These are phyloP conservation scores for Aspergillus funiculosus DNA, from an alignment of 495 filamentous ascomycete genomes.

Conservation along the genomic window DNA sequence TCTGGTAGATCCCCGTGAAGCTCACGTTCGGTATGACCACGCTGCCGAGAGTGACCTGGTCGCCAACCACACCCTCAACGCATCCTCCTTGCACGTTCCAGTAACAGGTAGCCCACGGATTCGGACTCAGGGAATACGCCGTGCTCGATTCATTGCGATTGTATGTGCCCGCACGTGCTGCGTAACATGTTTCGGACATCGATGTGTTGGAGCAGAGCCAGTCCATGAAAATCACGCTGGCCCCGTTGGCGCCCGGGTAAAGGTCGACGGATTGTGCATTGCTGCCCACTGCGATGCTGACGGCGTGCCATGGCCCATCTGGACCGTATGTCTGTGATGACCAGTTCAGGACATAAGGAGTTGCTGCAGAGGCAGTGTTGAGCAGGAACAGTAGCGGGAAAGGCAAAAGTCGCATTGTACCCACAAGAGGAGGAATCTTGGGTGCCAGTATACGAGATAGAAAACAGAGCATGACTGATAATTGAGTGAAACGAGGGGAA, in stretches of 20 bases:
- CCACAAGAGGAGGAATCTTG: too few relatives aligned
- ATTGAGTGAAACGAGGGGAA: too few relatives aligned
- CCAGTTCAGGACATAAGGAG: constrained; percentile 13
- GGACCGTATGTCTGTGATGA: constrained; percentile 14
- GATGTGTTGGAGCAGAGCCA: constrained; percentile 13
- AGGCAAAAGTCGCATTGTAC: not conserved
- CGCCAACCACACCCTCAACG: constrained; percentile 3
- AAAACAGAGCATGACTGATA: too few relatives aligned
- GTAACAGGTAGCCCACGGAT: constrained; percentile 7
- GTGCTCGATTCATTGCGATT: constrained; percentile 5
- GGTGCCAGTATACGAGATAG: too few relatives aligned
- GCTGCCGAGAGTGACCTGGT: constrained; percentile 4
- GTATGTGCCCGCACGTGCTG: constrained; percentile 9
- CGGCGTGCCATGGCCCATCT: constrained; percentile 18
- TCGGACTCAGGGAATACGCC: not conserved
- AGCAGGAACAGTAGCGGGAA: not conserved
- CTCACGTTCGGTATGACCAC: constrained; percentile 10
- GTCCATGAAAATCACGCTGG: constrained; percentile 6
- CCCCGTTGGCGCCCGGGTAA: constrained; percentile 10
- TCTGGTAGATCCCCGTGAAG: constrained; percentile 10
- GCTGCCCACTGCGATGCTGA: constrained; percentile 11
- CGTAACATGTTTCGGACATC: constrained; percentile 13
- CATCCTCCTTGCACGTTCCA: constrained; percentile 10
- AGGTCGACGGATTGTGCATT: constrained; percentile 10
- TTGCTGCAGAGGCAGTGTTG: not conserved